These are phyloP conservation scores for Cytospora paraplurivora DNA, from an alignment of 2,329 filamentous ascomycete genomes.

Conservation along the genomic window DNA sequence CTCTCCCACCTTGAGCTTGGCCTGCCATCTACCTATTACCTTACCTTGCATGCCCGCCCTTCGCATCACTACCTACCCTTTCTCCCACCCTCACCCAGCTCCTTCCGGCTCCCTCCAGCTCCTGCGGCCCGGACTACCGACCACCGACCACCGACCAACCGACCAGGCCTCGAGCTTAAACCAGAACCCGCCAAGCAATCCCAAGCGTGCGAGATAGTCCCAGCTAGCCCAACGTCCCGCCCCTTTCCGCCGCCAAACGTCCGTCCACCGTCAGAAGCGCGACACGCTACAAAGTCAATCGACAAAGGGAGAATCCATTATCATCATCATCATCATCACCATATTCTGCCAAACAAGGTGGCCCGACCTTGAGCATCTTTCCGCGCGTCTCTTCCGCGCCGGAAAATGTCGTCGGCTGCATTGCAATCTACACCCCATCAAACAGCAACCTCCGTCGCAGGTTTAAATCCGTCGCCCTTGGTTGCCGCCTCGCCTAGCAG, in stretches of 20 bases:
- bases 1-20: constrained; percentile 3
- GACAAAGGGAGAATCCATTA: constrained; percentile 8
- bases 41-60: constrained; percentile 1
- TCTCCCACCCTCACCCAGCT: background rate
- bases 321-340: background rate
- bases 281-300: constrained; percentile 15
- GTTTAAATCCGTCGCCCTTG: constrained; percentile 50
- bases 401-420: constrained; percentile 64
- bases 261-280: constrained; percentile 3
- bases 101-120: background rate
- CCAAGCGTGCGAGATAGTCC: constrained; percentile 22
- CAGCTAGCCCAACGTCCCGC: constrained; percentile 19
- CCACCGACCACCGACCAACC: background rate
- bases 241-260: constrained; percentile 12
- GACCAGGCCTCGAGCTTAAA: background rate
- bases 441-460: constrained; percentile 47
- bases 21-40: background rate
- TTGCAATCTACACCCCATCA: constrained; percentile 63
- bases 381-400: constrained; percentile 32
- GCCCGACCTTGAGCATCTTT: constrained; percentile 17
- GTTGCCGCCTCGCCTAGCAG: constrained; percentile 48
- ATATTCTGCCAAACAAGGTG: constrained; percentile 7
- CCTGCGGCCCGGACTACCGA: background rate
- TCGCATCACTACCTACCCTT: background rate
- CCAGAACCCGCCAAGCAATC: background rate